Base-by-base conservation (phyloP, 768 basidiomycete genomes). In the Russula brevipes region DNA sequence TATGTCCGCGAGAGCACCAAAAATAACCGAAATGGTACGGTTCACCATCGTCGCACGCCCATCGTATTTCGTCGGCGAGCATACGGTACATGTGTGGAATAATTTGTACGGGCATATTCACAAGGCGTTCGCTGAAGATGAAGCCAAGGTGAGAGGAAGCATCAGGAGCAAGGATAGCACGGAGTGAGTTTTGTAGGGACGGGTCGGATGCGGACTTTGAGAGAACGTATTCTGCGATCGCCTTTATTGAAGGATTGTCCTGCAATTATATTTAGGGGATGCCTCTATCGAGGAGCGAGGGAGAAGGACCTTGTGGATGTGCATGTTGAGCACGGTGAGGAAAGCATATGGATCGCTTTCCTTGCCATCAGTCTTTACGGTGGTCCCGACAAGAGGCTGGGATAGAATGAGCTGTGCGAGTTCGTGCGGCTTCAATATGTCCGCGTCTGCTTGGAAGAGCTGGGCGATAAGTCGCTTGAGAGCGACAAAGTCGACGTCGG, bases 91-190 rank as follows among this genome's bases (percentile, higher is more conserved):
- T 88, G 1, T 93, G 94, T 5, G 94, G 89, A 9, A 95, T 81
- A 41, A 94, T 85, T 69, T 98, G 92, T 14, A 94, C 88, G 0
- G 96, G 96, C 87, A 99, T 95, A 73, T 98, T 99, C 67, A 97
- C 81, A 55, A 98, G 78, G 0, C 96, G 81, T 73, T 97, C 93
- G 66, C 87, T 89, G 66, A 99, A 78, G 9, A 98, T 80, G 17
- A 97, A 79, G 2, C 92, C 96, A 51, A 96, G 83, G 64, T 89
- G 84, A 16, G 78, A 77, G 76, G 73, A 41, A 68, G 78, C 69
- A 3, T 69, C 60, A 12, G 73, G 68, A 42, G 71, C 70, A 61
- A 89, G 81, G 6, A 89, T 77, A 10, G 73, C 71, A 66, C 81
- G 78, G 31, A 91, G 79, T 11, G 82, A 73, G 33, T 77, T 61